Percentiles rank a stretch among this genome's conserved stretches.
Conservation (phyloP, 2,329 filamentous ascomycete genomes). For the Venturia pyrina region DNA sequence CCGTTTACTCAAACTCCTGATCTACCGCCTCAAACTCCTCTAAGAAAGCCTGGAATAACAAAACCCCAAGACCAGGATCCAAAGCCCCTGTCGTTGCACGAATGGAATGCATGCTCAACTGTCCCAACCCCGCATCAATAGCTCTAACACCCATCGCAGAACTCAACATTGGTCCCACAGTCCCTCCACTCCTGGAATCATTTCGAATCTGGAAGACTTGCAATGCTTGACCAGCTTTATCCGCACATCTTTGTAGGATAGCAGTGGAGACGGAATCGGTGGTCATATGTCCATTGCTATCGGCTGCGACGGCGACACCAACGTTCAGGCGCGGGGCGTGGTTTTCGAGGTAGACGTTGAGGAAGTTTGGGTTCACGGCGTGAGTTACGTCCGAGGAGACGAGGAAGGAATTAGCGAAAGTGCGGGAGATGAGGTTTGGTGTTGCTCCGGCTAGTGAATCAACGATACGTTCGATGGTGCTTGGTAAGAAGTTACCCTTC, state of each 20-base stretch:
- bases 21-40: constrained; percentile 81
- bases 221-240: constrained; percentile 58
- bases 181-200: constrained; percentile 79
- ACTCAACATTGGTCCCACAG: constrained; percentile 86
- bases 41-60: constrained; percentile 82
- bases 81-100: constrained; percentile 76
- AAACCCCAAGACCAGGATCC: constrained; percentile 80
- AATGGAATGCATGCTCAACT: constrained; percentile 90
- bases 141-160: constrained; percentile 70
- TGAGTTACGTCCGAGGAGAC: constrained; percentile 90
- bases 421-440: constrained; percentile 46
- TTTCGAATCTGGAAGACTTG: constrained; percentile 95
- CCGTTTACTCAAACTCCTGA: constrained; percentile 54
- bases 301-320: constrained; percentile 68
- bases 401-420: constrained; percentile 85
- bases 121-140: constrained; percentile 81
- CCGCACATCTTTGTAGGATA: constrained; percentile 67
- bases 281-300: constrained; percentile 92
- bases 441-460: constrained; percentile 53
- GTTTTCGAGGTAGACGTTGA: constrained; percentile 68
- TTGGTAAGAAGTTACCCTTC: constrained; percentile 75
- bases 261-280: constrained; percentile 81
- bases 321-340: constrained; percentile 85
- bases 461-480: constrained; percentile 69
- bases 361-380: constrained; percentile 90